Percentiles rank a stretch among this genome's conserved stretches.
Evolutionary conservation across 202 grass and related monocot species (phyloP).

Genomic region (Schoenoplectus triqueter): DNA sequence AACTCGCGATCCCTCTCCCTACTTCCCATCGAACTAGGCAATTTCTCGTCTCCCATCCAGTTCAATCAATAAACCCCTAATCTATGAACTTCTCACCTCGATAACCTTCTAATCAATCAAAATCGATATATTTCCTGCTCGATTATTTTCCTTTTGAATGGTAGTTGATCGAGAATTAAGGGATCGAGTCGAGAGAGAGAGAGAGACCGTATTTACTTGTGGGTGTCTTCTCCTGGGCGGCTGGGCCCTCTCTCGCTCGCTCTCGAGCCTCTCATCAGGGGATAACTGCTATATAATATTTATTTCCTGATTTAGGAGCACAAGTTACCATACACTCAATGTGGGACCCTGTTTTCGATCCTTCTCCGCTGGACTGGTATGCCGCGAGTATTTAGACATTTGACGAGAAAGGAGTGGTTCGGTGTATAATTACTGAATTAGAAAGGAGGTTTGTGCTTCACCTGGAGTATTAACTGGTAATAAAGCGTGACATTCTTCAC

Average conservation of each 20-base stretch:
- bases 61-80: slow-evolving; percentile 18
- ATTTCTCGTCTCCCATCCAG: slow-evolving; percentile 80
- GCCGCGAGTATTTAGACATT: not conserved
- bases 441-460: slow-evolving; percentile 15
- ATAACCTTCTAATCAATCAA: not conserved
- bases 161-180: slow-evolving; percentile 10
- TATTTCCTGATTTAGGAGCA: not conserved
- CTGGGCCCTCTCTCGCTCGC: not conserved
- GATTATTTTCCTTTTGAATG: not conserved
- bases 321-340: not conserved
- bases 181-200: not conserved
- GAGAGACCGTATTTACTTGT: slow-evolving; percentile 4
- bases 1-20: slow-evolving; percentile 81
- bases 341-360: not conserved
- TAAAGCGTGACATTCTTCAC: not conserved
- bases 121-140: not conserved
- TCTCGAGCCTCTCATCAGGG: not conserved
- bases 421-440: not conserved
- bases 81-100: not conserved
- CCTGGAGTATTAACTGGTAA: too few species aligned
- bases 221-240: slow-evolving; percentile 15
- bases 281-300: not conserved
- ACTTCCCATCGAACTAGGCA: slow-evolving; percentile 59
- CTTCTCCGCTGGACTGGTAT: not conserved
- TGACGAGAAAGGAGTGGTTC: not conserved